Evolutionary conservation across 1,139 yeast genomes (phyloP).

Genomic region (Hyphopichia burtonii): DNA sequence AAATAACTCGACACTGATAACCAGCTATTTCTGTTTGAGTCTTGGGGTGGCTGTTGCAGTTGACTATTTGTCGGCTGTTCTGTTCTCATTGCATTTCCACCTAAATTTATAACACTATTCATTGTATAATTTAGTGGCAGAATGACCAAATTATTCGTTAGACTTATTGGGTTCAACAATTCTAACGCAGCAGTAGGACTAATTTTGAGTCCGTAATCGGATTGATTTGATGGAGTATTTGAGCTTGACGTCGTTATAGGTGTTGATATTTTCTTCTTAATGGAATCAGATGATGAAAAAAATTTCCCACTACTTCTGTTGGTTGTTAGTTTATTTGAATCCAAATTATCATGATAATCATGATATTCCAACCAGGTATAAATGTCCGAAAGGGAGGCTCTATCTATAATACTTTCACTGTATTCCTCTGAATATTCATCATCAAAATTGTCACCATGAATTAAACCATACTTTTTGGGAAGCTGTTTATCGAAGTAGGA

Average conservation of each 20-base stretch:
- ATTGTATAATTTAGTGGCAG: slow-evolving; percentile 41
- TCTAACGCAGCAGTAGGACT: slow-evolving; percentile 23
- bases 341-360: slow-evolving; percentile 30
- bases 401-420: slow-evolving; percentile 5
- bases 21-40: slow-evolving; percentile 5
- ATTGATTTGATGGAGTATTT: slow-evolving; percentile 4
- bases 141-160: slow-evolving; percentile 38
- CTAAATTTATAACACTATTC: slow-evolving; percentile 28
- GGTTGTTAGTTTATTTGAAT: slow-evolving; percentile 15
- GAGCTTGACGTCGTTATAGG: not conserved
- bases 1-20: slow-evolving; percentile 1
- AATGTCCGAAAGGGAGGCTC: slow-evolving; percentile 19
- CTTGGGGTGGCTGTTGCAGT: not conserved
- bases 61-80: not conserved
- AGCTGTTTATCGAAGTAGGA: slow-evolving; percentile 21
- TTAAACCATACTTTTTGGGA: slow-evolving; percentile 36
- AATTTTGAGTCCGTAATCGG: not conserved
- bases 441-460: slow-evolving; percentile 18
- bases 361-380: slow-evolving; percentile 35
- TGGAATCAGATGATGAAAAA: slow-evolving; percentile 15
- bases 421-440: not conserved
- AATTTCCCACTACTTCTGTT: slow-evolving; percentile 15
- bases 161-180: slow-evolving; percentile 31
- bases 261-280: slow-evolving; percentile 1
- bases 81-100: slow-evolving; percentile 4